Evolutionary conservation across 2,329 filamentous ascomycete genomes (phyloP).

Genomic region (Calonectria montana): DNA sequence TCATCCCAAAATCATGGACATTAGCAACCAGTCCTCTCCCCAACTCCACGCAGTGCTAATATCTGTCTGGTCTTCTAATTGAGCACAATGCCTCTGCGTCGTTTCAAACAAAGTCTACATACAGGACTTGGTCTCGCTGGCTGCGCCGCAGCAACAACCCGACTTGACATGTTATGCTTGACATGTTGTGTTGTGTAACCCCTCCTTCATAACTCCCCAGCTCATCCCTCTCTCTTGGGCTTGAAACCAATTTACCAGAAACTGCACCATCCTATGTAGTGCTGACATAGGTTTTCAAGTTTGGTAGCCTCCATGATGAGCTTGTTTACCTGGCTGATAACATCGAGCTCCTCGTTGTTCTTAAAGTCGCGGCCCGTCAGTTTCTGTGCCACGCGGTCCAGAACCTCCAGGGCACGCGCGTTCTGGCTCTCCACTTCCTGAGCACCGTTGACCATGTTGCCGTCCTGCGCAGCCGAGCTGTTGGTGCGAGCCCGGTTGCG

Average conservation of each 20-base stretch:
- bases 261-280: slow-evolving; percentile 99
- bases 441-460: slow-evolving; percentile 51
- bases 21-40: slow-evolving; percentile 14
- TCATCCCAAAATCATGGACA: slow-evolving; percentile 28
- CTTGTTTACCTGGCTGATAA: slow-evolving; percentile 92
- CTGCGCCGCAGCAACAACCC: background rate
- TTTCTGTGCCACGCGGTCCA: slow-evolving; percentile 94
- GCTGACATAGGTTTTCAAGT: slow-evolving; percentile 96
- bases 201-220: background rate
- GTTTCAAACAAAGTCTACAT: background rate
- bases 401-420: slow-evolving; percentile 88
- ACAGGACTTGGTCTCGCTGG: background rate
- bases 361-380: slow-evolving; percentile 95
- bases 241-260: slow-evolving; percentile 78
- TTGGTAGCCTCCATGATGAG: slow-evolving; percentile 95
- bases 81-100: background rate
- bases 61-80: slow-evolving; percentile 19
- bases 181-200: background rate
- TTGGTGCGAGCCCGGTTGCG: slow-evolving; percentile 70
- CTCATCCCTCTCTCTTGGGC: background rate
- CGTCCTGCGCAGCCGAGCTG: slow-evolving; percentile 59
- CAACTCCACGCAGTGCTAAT: slow-evolving; percentile 34
- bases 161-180: no score
- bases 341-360: slow-evolving; percentile 82
- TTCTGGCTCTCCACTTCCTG: slow-evolving; percentile 86